phyloP scores from a whole-genome alignment of 257 asterid species.

The Penstemon eatonii region DNA sequence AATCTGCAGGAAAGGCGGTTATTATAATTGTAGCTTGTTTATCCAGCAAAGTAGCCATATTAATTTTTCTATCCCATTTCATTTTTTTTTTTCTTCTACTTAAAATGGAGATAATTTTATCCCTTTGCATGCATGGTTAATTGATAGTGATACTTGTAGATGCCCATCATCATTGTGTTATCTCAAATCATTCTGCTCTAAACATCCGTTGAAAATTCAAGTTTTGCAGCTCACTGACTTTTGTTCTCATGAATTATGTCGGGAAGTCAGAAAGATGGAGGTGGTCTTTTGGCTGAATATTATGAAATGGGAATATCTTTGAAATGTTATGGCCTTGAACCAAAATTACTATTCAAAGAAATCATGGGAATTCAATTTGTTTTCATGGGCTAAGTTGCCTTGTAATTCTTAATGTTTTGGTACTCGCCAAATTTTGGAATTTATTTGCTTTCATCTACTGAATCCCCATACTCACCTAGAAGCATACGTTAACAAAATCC shows the following conservation, averaged over 20 bases:
- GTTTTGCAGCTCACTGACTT: background rate
- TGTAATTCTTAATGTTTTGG: no score
- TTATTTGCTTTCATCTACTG: no score
- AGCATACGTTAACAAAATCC: no score
- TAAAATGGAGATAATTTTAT: slow-evolving; percentile 3
- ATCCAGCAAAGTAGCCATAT: slow-evolving; percentile 49
- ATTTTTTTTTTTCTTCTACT: background rate
- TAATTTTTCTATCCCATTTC: slow-evolving; percentile 30
- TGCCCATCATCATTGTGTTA: slow-evolving; percentile 4
- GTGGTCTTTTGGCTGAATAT: background rate
- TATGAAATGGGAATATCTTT: background rate
- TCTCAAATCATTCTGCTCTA: slow-evolving; percentile 8
- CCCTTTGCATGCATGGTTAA: slow-evolving; percentile 1
- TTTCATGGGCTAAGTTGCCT: no score
- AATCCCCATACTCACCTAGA: no score
- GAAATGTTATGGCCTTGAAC: background rate
- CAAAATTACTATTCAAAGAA: no score
- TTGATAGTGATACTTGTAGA: background rate
- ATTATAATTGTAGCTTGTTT: no score
- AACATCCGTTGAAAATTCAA: slow-evolving; percentile 1
- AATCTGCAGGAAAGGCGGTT: no score
- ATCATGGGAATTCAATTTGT: no score
- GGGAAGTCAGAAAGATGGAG: no score
- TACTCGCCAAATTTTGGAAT: no score
- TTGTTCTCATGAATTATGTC: background rate